Evolutionary conservation across 208 protist genomes (phyloP), one percentile per base, ranked within the genome.

Genomic region (Leptomonas pyrrhocoris): DNA sequence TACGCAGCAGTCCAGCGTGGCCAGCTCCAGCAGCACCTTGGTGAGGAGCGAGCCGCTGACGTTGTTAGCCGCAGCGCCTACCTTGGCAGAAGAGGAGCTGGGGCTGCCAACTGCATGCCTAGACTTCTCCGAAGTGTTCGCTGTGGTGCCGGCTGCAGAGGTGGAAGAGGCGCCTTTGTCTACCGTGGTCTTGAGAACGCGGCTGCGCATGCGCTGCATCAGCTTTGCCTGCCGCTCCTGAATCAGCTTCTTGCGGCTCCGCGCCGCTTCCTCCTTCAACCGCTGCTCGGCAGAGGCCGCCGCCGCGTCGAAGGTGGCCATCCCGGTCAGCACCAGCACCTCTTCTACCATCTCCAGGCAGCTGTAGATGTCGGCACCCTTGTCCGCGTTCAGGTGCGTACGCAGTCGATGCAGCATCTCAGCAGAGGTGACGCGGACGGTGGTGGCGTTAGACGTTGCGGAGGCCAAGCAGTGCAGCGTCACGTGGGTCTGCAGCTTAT

Each of bases 151-250:
- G 8, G 40, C 2, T 40, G 50, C 3, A 12, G 60, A 28, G 2
- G 19, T 9, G 7, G 55, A 5, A 13, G 48, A 45, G 43, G 9
- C 36, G 28, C 54, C 48, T 19, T 25, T 31, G 7, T 27, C 48
- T 8, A 50, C 43, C 12, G 30, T 55, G 36, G 65, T 50, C 71
- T 84, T 83, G 6, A 79, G 34, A 23, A 70, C 68, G 18, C 70
- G 80, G 34, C 57, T 79, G 42, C 77, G 88, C 73, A 93, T 83
- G 40, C 85, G 82, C 31, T 72, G 65, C 59, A 95, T 77, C 21
- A 95, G 69, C 61, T 80, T 79, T 9, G 69, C 68, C 72, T 95
- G 90, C 46, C 76, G 80, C 51, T 90, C 87, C 73, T 93, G 88
- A n/a, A 89, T 40, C 21, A 61, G 62, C 68, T 77, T 73, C 43